These are phyloP conservation scores for Leccinum ochraceum DNA, from an alignment of 768 basidiomycete species.

Conservation along the genomic window DNA sequence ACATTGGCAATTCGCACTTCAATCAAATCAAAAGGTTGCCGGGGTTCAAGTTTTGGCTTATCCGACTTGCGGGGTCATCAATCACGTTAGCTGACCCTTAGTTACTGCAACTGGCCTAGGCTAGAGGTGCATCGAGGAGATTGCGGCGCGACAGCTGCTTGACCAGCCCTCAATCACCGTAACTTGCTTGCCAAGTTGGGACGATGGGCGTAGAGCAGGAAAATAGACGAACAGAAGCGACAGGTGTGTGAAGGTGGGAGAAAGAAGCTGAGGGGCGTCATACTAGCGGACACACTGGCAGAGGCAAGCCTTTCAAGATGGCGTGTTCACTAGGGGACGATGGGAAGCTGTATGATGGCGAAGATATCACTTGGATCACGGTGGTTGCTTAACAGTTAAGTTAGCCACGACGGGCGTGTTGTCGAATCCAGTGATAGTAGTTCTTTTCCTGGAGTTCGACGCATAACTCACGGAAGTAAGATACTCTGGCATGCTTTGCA, in stretches of 20 bases:
- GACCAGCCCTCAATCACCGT: too few relatives aligned
- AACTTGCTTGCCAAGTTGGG: neutral
- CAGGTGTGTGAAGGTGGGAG: neutral
- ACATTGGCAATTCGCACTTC: constrained; percentile 30
- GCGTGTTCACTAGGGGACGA: neutral
- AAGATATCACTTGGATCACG: too few relatives aligned
- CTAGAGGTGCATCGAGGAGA: neutral
- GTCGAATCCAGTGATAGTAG: too few relatives aligned
- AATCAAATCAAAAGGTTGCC: neutral
- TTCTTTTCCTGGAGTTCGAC: neutral
- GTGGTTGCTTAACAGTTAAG: too few relatives aligned
- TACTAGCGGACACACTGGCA: too few relatives aligned
- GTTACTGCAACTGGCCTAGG: neutral
- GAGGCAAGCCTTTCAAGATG: neutral
- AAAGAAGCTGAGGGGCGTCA: too few relatives aligned
- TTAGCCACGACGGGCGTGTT: too few relatives aligned
- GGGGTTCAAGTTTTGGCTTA: too few relatives aligned
- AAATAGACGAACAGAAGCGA: neutral
- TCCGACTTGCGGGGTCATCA: too few relatives aligned
- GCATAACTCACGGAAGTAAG: neutral
- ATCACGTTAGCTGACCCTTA: too few relatives aligned
- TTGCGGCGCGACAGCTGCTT: neutral
- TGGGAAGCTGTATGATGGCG: too few relatives aligned
- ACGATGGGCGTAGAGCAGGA: neutral
- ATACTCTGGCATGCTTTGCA: neutral